Conservation (phyloP, 1,139 yeast genomes). For the Lizanozyma gosingica region DNA sequence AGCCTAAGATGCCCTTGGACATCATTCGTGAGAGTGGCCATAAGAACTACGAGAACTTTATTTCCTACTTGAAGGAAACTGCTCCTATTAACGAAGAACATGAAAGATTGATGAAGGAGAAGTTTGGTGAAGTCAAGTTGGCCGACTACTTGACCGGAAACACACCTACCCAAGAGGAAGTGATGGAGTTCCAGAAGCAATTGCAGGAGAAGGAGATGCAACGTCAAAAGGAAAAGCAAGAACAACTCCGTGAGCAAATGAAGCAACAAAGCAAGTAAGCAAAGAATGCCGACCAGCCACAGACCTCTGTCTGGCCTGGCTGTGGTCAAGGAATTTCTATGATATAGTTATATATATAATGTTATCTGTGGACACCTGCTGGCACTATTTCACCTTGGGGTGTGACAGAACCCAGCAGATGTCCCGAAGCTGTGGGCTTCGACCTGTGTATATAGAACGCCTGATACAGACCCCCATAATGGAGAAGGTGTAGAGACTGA, state of each 20-base stretch:
- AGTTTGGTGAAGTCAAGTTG: constrained; percentile 61
- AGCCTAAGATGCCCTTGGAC: constrained; percentile 86
- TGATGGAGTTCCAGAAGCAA: background rate
- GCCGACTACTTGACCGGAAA: background rate
- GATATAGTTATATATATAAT: too few species aligned
- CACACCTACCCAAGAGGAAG: background rate
- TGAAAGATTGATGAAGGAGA: constrained; percentile 71
- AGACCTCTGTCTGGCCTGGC: too few species aligned
- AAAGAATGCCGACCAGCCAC: too few species aligned
- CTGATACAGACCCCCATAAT: too few species aligned
- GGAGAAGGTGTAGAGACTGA: too few species aligned
- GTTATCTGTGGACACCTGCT: too few species aligned
- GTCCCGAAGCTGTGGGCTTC: background rate
- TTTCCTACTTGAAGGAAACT: constrained; percentile 76
- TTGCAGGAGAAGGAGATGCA: background rate
- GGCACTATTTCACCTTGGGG: background rate
- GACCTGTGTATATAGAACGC: background rate
- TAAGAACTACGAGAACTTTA: constrained; percentile 77
- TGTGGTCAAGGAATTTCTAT: too few species aligned
- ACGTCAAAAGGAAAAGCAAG: background rate
- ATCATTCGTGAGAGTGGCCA: constrained; percentile 89
- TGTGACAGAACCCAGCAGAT: background rate
- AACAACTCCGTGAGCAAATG: background rate
- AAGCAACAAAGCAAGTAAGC: too few species aligned
- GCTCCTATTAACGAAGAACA: constrained; percentile 79